Base-by-base conservation (phyloP, 2,329 filamentous ascomycete genomes). In the Pyrenochaeta sp. region DNA sequence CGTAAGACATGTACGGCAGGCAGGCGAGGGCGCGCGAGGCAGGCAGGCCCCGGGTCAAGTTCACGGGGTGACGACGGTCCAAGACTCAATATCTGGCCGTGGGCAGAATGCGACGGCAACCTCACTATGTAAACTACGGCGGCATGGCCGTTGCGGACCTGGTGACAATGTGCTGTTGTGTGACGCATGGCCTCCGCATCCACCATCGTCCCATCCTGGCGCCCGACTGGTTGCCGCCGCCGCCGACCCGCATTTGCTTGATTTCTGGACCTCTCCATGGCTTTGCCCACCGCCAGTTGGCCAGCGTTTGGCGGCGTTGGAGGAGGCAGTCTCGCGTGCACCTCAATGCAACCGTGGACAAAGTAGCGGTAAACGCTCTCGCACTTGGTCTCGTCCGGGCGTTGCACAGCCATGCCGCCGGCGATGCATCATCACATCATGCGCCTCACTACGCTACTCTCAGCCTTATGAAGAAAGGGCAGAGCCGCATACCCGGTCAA, bases 1-100 rank as follows among this genome's bases (percentile, higher is more conserved):
- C 41, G 50, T 53, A 55, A 57, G 58, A 57, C 58, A 61, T 61
- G 48, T 29, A 46, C 35, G 14, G 37, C 14, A 30, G 30, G 21
- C 31, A 36, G n/a, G 41, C 22, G 36, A 34, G 24, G 45, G 45
- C 40, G 45, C 50, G n/a, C n/a, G n/a, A n/a, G n/a, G n/a, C n/a
- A n/a, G n/a, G n/a, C n/a, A n/a, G n/a, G n/a, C n/a, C n/a, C n/a
- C n/a, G n/a, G n/a, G n/a, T n/a, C n/a, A n/a, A n/a, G n/a, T n/a
- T n/a, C n/a, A n/a, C n/a, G n/a, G n/a, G n/a, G n/a, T n/a, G n/a
- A n/a, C n/a, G n/a, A n/a, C n/a, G n/a, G n/a, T n/a, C n/a, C n/a
- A n/a, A n/a, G n/a, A n/a, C n/a, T n/a, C n/a, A n/a, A n/a, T n/a
- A n/a, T n/a, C n/a, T n/a, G n/a, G n/a, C n/a, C n/a, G n/a, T n/a